These are phyloP conservation scores for Plasmodium adleri DNA, from an alignment of 169 alveolate species.

Conservation along the genomic window DNA sequence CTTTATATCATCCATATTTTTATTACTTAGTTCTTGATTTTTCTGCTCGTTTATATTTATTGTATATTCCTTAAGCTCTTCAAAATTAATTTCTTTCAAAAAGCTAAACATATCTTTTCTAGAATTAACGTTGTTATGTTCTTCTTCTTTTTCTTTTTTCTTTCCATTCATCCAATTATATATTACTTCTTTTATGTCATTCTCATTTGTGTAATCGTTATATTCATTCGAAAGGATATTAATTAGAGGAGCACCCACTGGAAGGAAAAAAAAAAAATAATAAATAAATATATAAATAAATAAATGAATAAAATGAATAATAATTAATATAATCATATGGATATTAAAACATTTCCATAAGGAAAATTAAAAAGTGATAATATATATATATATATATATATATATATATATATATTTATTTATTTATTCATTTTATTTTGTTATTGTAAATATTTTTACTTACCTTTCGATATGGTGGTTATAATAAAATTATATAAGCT, in stretches of 20 bases:
- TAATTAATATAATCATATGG: not conserved
- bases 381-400: not conserved
- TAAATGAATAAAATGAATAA: not conserved
- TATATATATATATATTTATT: too few relatives aligned
- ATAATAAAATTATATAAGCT: constrained; percentile 44
- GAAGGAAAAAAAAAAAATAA: not conserved
- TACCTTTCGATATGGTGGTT: constrained; percentile 60
- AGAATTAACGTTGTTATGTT: not conserved
- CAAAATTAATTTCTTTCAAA: constrained; percentile 22
- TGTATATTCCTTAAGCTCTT: constrained; percentile 23
- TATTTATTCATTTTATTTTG: not conserved
- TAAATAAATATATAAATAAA: too few relatives aligned
- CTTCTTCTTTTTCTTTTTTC: constrained; percentile 5
- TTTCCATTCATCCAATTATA: constrained; percentile 21
- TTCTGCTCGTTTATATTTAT: not conserved
- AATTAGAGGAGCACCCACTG: constrained; percentile 68
- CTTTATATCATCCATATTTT: constrained; percentile 11
- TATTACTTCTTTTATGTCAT: constrained; percentile 42
- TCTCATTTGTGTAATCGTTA: constrained; percentile 20
- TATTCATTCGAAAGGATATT: constrained; percentile 49
- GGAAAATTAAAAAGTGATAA: not conserved
- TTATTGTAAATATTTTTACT: not conserved
- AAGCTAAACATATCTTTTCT: constrained; percentile 10
- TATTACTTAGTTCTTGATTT: not conserved
- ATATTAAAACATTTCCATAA: not conserved